phyloP scores from a whole-genome alignment of 129 eudicot species.

The Solidago caesia region DNA sequence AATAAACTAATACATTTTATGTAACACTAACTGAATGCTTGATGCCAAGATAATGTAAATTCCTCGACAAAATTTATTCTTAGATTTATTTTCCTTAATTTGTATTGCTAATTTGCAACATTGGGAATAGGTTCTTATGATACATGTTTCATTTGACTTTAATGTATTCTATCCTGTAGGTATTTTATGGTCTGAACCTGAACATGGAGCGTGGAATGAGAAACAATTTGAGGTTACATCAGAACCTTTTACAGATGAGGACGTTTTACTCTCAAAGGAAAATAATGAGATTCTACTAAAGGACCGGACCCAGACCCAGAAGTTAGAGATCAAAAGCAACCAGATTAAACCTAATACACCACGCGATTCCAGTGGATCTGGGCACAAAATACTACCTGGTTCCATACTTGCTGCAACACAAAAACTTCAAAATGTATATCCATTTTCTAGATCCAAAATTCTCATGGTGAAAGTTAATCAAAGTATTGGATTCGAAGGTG shows the following conservation, averaged over 20 bases:
- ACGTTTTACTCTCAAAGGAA: slow-evolving; percentile 25
- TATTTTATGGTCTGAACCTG: slow-evolving; percentile 43
- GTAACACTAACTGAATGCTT: slow-evolving; percentile 16
- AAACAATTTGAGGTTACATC: slow-evolving; percentile 25
- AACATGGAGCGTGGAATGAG: slow-evolving; percentile 30
- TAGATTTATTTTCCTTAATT: not conserved
- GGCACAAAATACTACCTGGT: slow-evolving; percentile 51
- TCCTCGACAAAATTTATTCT: not conserved
- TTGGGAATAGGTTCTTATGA: not conserved
- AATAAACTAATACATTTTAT: slow-evolving; percentile 3
- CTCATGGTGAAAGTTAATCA: slow-evolving; percentile 71
- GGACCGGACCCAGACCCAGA: slow-evolving; percentile 34
- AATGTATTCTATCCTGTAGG: slow-evolving; percentile 33
- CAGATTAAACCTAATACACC: slow-evolving; percentile 29
- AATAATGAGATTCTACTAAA: slow-evolving; percentile 50
- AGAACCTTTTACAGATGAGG: slow-evolving; percentile 19
- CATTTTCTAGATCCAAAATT: slow-evolving; percentile 62
- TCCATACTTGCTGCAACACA: slow-evolving; percentile 72
- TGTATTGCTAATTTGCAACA: not conserved
- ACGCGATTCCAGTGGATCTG: slow-evolving; percentile 27
- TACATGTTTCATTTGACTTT: slow-evolving; percentile 12
- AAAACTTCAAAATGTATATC: slow-evolving; percentile 45
- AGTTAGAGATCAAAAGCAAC: slow-evolving; percentile 12
- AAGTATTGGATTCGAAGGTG: slow-evolving; percentile 70
- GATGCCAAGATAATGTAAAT: slow-evolving; percentile 1